Evolutionary conservation across 805 yeast genomes (phyloP).

Genomic region (Millerago galiae): DNA sequence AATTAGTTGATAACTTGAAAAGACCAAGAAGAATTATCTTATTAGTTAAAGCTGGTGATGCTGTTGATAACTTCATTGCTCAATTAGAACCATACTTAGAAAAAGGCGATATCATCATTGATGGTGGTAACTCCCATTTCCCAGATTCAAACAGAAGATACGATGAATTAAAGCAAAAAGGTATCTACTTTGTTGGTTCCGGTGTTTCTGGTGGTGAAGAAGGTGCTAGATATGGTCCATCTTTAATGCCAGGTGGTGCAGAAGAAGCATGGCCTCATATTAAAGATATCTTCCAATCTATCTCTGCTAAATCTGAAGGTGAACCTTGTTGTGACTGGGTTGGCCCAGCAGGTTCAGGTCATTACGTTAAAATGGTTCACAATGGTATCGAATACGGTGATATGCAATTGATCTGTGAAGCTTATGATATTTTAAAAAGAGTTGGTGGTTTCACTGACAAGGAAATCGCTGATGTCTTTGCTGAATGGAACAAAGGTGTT

Average conservation of each 20-base stretch:
- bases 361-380: constrained; percentile 99
- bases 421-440: constrained; percentile 93
- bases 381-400: constrained; percentile 99
- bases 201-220: constrained; percentile 99
- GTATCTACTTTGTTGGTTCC: constrained; percentile 90
- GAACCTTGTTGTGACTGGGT: constrained; percentile 99
- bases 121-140: constrained; percentile 99
- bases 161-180: constrained; percentile 81
- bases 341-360: constrained; percentile 99
- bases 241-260: constrained; percentile 99
- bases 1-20: constrained; percentile 82
- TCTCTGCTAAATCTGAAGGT: constrained; percentile 94
- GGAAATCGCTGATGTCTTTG: constrained; percentile 90
- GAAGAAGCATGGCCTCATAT: constrained; percentile 98
- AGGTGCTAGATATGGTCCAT: constrained; percentile 99
- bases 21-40: constrained; percentile 94
- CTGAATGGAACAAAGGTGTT: constrained; percentile 95
- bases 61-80: constrained; percentile 87
- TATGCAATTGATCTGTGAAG: constrained; percentile 98
- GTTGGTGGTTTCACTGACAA: constrained; percentile 83
- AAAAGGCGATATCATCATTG: constrained; percentile 96
- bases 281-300: constrained; percentile 92
- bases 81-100: constrained; percentile 88
- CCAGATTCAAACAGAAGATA: constrained; percentile 97
- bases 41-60: constrained; percentile 93